phyloP scores from a whole-genome alignment of 2,329 filamentous ascomycete species.

The Cytospora leucostoma region DNA sequence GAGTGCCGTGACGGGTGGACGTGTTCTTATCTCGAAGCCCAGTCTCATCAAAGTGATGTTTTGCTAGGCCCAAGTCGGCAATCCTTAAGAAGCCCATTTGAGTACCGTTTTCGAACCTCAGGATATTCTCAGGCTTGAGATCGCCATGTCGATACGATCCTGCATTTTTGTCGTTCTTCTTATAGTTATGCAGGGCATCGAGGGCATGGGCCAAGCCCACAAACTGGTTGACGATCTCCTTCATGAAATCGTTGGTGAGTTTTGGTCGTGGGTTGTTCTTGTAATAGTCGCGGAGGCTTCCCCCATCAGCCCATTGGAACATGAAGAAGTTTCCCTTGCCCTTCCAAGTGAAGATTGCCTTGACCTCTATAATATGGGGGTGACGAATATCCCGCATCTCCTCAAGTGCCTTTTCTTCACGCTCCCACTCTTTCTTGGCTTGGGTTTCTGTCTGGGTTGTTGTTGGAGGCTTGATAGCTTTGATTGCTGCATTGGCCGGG shows the following conservation, averaged over 20 bases:
- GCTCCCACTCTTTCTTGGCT: background rate
- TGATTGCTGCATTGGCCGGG: constrained; percentile 5
- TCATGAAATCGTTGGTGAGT: background rate
- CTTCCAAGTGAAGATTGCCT: background rate
- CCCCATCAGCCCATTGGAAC: constrained; percentile 14
- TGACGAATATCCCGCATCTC: background rate
- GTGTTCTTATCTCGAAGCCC: background rate
- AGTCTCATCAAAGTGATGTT: background rate
- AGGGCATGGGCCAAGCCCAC: constrained; percentile 3
- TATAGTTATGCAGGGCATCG: background rate
- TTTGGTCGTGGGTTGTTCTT: background rate
- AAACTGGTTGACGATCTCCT: background rate
- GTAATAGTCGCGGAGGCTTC: constrained; percentile 3
- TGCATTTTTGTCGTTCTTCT: background rate
- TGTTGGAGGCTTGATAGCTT: background rate
- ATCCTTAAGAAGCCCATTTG: background rate
- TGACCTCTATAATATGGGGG: constrained; percentile 1
- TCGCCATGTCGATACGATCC: constrained; percentile 7
- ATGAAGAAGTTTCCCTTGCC: constrained; percentile 5
- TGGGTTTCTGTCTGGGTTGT: background rate
- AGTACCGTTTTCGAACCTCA: background rate
- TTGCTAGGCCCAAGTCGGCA: constrained; percentile 1
- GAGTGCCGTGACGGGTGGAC: constrained; percentile 1
- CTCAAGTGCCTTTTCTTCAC: background rate
- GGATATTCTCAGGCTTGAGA: constrained; percentile 9